These are phyloP conservation scores for Pleurotus salmoneostramineus DNA, from an alignment of 768 basidiomycete species.

Conservation along the genomic window DNA sequence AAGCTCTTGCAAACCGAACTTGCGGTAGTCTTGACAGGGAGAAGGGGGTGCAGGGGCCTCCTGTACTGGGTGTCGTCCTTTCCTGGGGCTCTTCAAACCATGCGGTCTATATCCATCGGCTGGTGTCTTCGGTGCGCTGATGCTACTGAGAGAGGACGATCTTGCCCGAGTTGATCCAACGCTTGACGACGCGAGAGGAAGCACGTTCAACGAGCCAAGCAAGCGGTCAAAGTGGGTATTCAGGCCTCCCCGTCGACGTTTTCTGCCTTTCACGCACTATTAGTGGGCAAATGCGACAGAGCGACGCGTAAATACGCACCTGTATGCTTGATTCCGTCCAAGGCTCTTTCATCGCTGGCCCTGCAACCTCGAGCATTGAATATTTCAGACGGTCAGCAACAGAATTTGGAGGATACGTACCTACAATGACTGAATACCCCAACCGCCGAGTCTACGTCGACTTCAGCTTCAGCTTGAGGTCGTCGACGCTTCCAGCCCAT, in stretches of 20 bases:
- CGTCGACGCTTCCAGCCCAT: background rate
- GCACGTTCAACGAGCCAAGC: conserved; percentile 54
- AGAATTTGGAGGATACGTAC: conserved; percentile 5
- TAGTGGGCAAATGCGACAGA: background rate
- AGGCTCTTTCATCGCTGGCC: conserved; percentile 12
- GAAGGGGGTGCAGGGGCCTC: background rate
- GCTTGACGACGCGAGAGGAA: conserved; percentile 21
- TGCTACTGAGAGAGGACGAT: conserved; percentile 42
- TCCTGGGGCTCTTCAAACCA: conserved; percentile 19
- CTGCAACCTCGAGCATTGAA: conserved; percentile 7
- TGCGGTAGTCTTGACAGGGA: background rate
- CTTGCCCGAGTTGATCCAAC: conserved; percentile 23
- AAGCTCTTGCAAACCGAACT: background rate
- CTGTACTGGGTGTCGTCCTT: background rate
- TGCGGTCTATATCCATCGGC: conserved; percentile 32
- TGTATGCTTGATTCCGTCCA: background rate
- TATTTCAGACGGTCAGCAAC: too few species aligned
- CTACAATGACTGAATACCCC: conserved; percentile 16
- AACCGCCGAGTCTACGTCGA: conserved; percentile 9
- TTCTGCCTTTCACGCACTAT: conserved; percentile 19
- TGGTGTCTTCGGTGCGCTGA: conserved; percentile 35
- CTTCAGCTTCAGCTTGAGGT: background rate
- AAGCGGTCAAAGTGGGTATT: conserved; percentile 67
- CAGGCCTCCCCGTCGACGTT: conserved; percentile 47
- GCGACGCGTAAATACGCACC: background rate